Evolutionary conservation across 306 rosid species (phyloP), one percentile per base, ranked within the genome.

Genomic region (Alnus glutinosa): DNA sequence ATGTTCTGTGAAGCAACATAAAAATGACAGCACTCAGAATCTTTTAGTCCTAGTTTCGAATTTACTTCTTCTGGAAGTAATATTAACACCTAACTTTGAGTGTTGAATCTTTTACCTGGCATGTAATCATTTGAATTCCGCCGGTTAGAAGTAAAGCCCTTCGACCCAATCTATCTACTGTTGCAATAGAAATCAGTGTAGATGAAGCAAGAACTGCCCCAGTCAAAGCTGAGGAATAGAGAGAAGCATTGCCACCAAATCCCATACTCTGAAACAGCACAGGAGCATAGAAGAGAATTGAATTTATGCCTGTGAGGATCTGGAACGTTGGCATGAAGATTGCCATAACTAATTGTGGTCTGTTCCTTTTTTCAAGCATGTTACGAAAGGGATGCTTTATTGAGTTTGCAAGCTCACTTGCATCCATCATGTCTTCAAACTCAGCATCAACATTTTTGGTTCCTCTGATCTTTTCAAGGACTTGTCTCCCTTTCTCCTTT

Each of bases 231-330:
- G 98, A 91, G n/a, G 97, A 80, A 80, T 91, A 92, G 46, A 94
- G 93, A 44, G 98, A 64, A 4, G 97, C 98, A 73, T 89, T 83
- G 73, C 94, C 83, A 1, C 84, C 91, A 47, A 94, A 94, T 32
- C 97, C 98, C 97, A 94, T 89, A 79, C 84, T 92, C 73, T 91
- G 95, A 79, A 94, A 94, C 78, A 94, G 71, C 61, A 94, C 89
- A 1, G 98, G 97, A 68, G 98, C 98, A 73, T 93, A 93, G 70
- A 91, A 93, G 10, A 93, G 93, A 57, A 93, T 93, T 4, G 98
- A 92, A 70, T 94, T 94, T 80, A 94, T 87, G 78, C 97, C 97
- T 4, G 97, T 94, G 68, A 94, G 87, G 82, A 94, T 94, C 76
- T 94, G 98, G 75, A 93, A 94, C 3, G 73, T 85, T 5, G 98